phyloP scores from a whole-genome alignment of 371 early-diverging fungal species.

The Syncephalis plumigaleata region DNA sequence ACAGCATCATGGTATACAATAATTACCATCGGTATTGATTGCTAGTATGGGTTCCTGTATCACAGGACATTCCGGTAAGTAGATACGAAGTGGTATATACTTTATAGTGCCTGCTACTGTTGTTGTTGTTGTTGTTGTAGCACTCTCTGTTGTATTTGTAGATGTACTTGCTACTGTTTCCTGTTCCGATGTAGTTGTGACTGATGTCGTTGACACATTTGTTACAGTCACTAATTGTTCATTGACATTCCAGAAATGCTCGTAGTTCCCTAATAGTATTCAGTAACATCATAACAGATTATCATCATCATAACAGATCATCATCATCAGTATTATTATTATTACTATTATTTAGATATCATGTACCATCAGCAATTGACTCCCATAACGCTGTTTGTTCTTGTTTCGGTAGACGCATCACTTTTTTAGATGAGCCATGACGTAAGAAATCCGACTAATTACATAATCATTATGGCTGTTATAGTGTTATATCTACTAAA shows the following conservation, averaged over 20 bases:
- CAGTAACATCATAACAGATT: background rate
- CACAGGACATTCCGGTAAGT: constrained; percentile 36
- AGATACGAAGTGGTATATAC: constrained; percentile 32
- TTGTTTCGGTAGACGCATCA: background rate
- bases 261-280: background rate
- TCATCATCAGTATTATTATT: background rate
- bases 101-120: background rate
- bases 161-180: too few relatives aligned
- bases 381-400: background rate
- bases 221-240: background rate
- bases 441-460: background rate
- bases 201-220: background rate
- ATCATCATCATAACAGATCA: background rate
- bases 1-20: background rate
- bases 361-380: background rate
- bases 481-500: background rate
- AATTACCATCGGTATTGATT: constrained; percentile 18
- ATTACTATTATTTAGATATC: background rate
- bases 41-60: constrained; percentile 35
- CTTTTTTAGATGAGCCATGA: background rate
- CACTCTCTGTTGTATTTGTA: too few relatives aligned
- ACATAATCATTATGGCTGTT: background rate
- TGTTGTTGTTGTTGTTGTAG: too few relatives aligned
- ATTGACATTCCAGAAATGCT: background rate
- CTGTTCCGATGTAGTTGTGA: too few relatives aligned